These are phyloP conservation scores for Tylopilus plumbeoviolaceoides DNA, from an alignment of 768 basidiomycete genomes.

Conservation along the genomic window DNA sequence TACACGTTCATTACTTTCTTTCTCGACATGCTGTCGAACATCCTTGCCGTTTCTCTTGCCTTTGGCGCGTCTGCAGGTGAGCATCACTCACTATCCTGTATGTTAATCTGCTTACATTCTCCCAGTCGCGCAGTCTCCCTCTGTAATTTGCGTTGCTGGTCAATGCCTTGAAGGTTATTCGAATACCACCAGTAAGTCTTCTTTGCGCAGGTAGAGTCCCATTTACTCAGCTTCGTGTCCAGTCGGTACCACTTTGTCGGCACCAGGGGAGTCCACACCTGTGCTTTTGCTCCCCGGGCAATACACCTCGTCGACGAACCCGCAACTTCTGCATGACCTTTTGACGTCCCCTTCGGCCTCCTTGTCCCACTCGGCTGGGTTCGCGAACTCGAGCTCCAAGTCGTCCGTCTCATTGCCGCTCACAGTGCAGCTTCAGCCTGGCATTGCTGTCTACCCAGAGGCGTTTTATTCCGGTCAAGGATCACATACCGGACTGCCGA, in stretches of 20 bases:
- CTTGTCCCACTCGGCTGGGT: constrained; percentile 58
- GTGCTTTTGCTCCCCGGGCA: constrained; percentile 72
- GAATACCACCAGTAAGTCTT: constrained; percentile 60
- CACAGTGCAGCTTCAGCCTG: constrained; percentile 60
- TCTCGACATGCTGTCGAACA: constrained; percentile 38
- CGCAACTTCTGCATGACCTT: constrained; percentile 63
- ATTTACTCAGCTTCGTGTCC: constrained; percentile 10
- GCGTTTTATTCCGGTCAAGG: constrained; percentile 63
- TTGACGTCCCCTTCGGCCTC: constrained; percentile 63
- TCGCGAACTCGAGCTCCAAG: constrained; percentile 48
- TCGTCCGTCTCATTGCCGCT: constrained; percentile 58
- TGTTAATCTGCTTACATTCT: neutral
- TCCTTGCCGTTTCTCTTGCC: constrained; percentile 34
- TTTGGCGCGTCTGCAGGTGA: constrained; percentile 39
- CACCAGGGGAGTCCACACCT: constrained; percentile 46
- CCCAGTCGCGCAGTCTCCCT: constrained; percentile 52
- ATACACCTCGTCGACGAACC: constrained; percentile 68
- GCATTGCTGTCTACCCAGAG: constrained; percentile 61
- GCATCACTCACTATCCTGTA: constrained; percentile 1
- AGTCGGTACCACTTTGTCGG: constrained; percentile 71
- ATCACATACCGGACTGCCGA: constrained; percentile 55
- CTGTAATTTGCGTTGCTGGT: constrained; percentile 81
- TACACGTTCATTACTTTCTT: constrained; percentile 20
- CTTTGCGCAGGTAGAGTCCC: neutral
- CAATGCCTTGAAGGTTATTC: constrained; percentile 82